These are phyloP conservation scores for Mycena pura DNA, from an alignment of 768 basidiomycete genomes.

Conservation along the genomic window DNA sequence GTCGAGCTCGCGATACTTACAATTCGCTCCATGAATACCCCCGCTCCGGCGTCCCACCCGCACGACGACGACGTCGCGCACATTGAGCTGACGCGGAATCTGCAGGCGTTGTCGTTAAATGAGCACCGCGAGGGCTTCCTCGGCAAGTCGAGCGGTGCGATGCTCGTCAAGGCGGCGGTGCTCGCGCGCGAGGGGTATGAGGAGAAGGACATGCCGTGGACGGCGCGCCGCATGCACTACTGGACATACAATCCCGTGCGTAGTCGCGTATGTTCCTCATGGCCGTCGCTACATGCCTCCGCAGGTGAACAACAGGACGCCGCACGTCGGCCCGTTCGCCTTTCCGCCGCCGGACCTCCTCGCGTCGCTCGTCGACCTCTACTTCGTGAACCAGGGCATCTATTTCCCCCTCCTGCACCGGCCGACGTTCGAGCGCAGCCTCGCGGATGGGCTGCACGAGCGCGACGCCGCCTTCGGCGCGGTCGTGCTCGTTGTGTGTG, in stretches of 20 bases:
- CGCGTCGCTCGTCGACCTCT: conserved; percentile 60
- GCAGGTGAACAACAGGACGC: neutral
- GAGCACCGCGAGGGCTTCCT: neutral
- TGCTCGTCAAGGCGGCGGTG: conserved; percentile 14
- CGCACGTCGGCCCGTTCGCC: conserved; percentile 33
- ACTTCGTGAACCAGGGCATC: conserved; percentile 64
- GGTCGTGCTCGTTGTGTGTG: conserved; percentile 73
- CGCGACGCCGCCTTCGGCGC: conserved; percentile 54
- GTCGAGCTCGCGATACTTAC: conserved; percentile 14
- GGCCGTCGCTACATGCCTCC: neutral
- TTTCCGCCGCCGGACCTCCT: conserved; percentile 65
- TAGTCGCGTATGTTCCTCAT: neutral
- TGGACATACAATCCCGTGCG: conserved; percentile 21
- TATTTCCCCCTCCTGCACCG: conserved; percentile 74
- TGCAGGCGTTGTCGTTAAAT: neutral
- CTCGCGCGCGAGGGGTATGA: conserved; percentile 9
- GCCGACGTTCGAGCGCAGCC: conserved; percentile 63
- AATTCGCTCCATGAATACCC: conserved; percentile 17
- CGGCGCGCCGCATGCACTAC: conserved; percentile 16
- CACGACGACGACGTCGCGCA: conserved; percentile 19
- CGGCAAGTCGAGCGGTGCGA: conserved; percentile 13
- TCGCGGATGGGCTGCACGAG: conserved; percentile 57
- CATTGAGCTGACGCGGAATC: conserved; percentile 3
- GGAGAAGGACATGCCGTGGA: conserved; percentile 4
- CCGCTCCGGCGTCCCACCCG: conserved; percentile 12